These are phyloP conservation scores for Sisymbrium altissimum DNA, from an alignment of 345 rosid species.

Conservation along the genomic window DNA sequence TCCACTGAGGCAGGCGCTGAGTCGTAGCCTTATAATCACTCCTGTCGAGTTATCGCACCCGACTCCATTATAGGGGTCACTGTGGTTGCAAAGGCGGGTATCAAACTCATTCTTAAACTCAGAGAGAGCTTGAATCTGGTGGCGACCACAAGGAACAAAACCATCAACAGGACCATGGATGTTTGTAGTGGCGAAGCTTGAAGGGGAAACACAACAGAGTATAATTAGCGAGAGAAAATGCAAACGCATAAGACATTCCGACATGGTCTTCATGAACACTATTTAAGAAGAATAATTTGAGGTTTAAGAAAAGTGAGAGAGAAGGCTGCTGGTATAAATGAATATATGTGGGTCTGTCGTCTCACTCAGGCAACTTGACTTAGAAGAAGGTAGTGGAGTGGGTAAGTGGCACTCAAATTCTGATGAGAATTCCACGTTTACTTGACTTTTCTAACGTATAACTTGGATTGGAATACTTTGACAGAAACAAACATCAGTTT, in stretches of 20 bases:
- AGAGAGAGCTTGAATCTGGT: not conserved
- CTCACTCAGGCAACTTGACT: not conserved
- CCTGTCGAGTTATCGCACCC: not conserved
- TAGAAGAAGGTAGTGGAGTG: not conserved
- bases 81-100: not conserved
- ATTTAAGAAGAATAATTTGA: not conserved
- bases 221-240: not conserved
- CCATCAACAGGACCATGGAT: not conserved
- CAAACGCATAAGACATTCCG: not conserved
- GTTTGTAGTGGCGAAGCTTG: not conserved
- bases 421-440: not conserved
- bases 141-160: not conserved
- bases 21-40: not conserved
- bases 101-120: constrained; percentile 17
- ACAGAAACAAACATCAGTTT: not conserved
- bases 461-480: not conserved
- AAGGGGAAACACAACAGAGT: not conserved
- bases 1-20: not conserved
- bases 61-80: not conserved
- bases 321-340: not conserved
- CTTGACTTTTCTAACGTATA: not conserved
- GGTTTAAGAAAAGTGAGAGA: not conserved
- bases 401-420: not conserved
- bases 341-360: not conserved
- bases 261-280: not conserved